Conservation (phyloP, 192 early-diverging fungal genomes). For the Backusella tuberculispora region DNA sequence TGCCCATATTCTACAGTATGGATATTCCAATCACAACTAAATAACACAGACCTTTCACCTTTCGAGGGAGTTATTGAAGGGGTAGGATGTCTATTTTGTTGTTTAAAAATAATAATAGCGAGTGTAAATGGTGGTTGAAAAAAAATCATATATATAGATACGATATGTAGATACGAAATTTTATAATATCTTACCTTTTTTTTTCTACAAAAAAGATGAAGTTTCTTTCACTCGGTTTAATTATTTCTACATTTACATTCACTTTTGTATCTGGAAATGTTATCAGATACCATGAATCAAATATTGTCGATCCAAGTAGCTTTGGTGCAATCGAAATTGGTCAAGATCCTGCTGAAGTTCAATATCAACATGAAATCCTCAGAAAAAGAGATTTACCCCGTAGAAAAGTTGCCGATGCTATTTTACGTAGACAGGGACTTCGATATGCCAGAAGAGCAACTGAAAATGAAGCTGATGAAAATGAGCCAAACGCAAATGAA, state of each 20-base stretch:
- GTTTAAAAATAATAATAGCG: background rate
- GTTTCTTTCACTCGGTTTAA: conserved; percentile 18
- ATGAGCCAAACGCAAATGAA: background rate
- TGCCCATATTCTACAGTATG: background rate
- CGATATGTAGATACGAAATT: background rate
- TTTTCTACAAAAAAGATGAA: conserved; percentile 15
- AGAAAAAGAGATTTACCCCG: background rate
- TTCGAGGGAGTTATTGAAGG: conserved; percentile 1
- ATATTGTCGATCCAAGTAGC: background rate
- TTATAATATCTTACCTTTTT: background rate
- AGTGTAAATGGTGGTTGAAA: background rate
- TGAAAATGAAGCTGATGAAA: conserved; percentile 13
- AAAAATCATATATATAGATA: background rate
- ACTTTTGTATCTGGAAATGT: background rate
- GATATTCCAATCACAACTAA: background rate
- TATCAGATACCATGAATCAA: background rate
- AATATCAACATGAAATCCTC: background rate
- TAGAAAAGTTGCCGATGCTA: conserved; percentile 1
- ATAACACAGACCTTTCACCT: background rate
- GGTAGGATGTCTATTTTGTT: background rate
- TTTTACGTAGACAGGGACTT: background rate
- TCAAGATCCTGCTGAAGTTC: background rate
- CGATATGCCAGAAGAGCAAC: background rate
- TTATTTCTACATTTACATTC: conserved; percentile 1
- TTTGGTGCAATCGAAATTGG: background rate